These are phyloP conservation scores for Lagenidium sp. DNA, from an alignment of 352 stramenopile species.

Conservation along the genomic window DNA sequence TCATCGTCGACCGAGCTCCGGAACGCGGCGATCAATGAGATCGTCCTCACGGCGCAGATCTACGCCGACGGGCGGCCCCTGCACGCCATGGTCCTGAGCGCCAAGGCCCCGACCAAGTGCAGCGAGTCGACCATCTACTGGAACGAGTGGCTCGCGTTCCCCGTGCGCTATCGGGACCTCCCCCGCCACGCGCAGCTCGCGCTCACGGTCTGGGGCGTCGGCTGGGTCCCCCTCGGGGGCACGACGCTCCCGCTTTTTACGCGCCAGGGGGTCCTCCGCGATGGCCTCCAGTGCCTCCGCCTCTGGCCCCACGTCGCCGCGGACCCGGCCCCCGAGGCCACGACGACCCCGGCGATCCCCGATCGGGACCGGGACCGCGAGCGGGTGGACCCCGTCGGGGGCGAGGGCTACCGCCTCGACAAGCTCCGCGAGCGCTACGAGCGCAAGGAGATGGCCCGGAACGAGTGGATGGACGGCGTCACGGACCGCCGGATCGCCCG, in stretches of 20 bases:
- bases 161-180: constrained; percentile 80
- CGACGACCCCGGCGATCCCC: constrained; percentile 64
- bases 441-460: constrained; percentile 74
- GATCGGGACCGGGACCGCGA: no score
- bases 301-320: constrained; percentile 67
- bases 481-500: constrained; percentile 79
- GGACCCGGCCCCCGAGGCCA: constrained; percentile 49
- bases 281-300: constrained; percentile 83
- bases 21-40: constrained; percentile 78
- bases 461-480: constrained; percentile 90
- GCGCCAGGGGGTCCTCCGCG: constrained; percentile 70
- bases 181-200: constrained; percentile 77
- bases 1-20: constrained; percentile 64
- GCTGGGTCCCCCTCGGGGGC: constrained; percentile 70
- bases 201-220: constrained; percentile 81
- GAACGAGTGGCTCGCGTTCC: constrained; percentile 85
- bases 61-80: constrained; percentile 77
- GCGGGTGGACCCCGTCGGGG: constrained; percentile 57
- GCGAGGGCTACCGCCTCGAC: constrained; percentile 78
- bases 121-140: constrained; percentile 84
- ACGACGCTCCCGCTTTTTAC: constrained; percentile 86
- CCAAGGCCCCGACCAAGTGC: constrained; percentile 77
- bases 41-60: constrained; percentile 85
- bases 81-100: constrained; percentile 81
- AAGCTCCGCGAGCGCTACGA: constrained; percentile 87